Evolutionary conservation across 1,284 basidiomycete species (phyloP), one percentile per base, ranked within the genome.

Genomic region (Cryptococcus sp.): DNA sequence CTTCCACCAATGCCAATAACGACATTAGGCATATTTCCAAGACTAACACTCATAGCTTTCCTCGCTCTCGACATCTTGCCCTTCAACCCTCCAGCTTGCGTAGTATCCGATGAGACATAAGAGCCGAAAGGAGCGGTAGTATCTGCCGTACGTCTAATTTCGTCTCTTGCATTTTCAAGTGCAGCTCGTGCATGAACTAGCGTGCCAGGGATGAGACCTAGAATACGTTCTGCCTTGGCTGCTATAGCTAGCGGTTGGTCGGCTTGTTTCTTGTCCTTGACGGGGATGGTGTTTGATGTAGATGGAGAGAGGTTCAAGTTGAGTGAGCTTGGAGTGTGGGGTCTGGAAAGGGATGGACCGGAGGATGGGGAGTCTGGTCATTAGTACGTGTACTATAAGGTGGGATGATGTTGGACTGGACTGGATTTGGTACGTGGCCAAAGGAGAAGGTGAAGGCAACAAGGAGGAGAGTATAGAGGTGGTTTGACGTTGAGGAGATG

Each of bases 121-220:
- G 19, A 7, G 7, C 18, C 41, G 21, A 22, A 43, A 5, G 21
- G 21, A 44, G 41, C 23, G 25, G 28, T 32, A 16, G 28, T 11
- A 14, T 45, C 55, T 13, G 58, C 51, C 4, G 53, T 53, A 21
- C 66, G 52, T 14, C 57, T 31, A 2, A 65, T 60, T 49, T 67
- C 64, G 19, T 68, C 67, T 45, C 62, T 50, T 3, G 67, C 67
- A 46, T 60, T 59, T 41, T 70, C 60, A 25, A 70, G 56, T 23
- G 54, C 60, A 10, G 67, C 67, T 19, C 46, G 43, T 0, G 67
- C 67, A 32, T 70, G 57, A 2, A 60, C 47, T 2, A 70, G 56
- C 2, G 64, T 68, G 7, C 66, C 67, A 1, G 66, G 66, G 10
- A 48, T 43, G 11, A 70, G 54, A 22, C 67, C 67, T n/a, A 70